phyloP scores from a whole-genome alignment of 2,329 filamentous ascomycete genomes.

The Fusarium staphyleae region DNA sequence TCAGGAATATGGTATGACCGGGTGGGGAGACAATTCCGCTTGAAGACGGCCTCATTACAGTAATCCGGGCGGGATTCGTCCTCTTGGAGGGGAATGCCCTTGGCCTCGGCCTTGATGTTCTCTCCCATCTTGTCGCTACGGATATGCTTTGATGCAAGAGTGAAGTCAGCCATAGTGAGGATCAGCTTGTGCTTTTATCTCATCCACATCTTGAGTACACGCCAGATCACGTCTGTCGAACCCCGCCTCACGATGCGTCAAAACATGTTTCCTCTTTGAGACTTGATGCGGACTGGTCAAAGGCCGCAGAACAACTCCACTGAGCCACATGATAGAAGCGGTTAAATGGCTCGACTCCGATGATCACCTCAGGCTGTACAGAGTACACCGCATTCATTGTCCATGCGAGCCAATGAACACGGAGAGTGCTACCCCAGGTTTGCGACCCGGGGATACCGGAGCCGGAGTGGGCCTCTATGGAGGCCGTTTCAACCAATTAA shows the following conservation, averaged over 20 bases:
- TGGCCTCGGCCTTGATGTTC: conserved; percentile 11
- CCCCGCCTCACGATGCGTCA: conserved; percentile 24
- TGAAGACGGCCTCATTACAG: conserved; percentile 58
- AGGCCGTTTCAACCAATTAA: conserved; percentile 5
- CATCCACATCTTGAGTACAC: background rate
- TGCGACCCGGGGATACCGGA: conserved; percentile 24
- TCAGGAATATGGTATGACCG: conserved; percentile 62
- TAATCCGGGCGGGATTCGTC: conserved; percentile 54
- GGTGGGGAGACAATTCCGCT: conserved; percentile 60
- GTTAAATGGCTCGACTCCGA: conserved; percentile 21
- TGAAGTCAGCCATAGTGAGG: background rate
- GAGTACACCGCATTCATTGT: background rate
- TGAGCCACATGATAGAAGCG: conserved; percentile 26
- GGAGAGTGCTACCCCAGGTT: background rate
- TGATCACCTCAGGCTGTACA: conserved; percentile 18
- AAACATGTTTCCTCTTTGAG: conserved; percentile 2
- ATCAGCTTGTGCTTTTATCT: conserved; percentile 24
- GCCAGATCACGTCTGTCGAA: conserved; percentile 6
- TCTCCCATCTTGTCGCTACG: conserved; percentile 30
- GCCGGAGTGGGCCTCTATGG: conserved; percentile 27
- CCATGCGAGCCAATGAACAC: background rate
- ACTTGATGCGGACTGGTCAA: conserved; percentile 20
- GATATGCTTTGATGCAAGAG: background rate
- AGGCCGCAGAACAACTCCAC: conserved; percentile 14
- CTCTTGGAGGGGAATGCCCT: conserved; percentile 46